Evolutionary conservation across 1,284 basidiomycete genomes (phyloP), one percentile per base, ranked within the genome.

Genomic region (Cutaneotrichosporon sp.): DNA sequence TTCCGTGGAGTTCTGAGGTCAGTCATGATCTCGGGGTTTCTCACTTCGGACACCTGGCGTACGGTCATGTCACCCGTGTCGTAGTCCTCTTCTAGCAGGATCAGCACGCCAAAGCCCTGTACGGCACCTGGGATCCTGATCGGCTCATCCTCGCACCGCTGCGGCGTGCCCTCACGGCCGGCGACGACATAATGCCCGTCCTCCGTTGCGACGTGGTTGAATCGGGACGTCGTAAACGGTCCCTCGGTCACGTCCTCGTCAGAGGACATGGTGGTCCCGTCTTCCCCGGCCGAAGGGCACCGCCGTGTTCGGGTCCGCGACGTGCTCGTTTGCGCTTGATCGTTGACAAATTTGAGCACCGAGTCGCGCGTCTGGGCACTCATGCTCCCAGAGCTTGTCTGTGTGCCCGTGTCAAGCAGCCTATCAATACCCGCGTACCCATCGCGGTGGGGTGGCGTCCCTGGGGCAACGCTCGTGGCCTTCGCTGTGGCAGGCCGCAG

Each of bases 51-150:
- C 0, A 90, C 89, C 72, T 93, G 92, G 11, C 88, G 85, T 18
- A 94, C 89, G 2, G 85, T 70, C 34, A 92, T 79, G 9, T 83
- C 82, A 10, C 84, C 87, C 3, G 81, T 81, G 2, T 89, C 86
- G 13, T 84, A 81, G 34, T 86, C 81, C 72, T 91, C 87, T 66
- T 90, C 87, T 1, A 93, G 81, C 0, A 87, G 90, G 57, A 95
- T 85, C 18, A 94, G 83, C 0, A 93, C 89, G 10, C 91, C 92
- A 73, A 90, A 96, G 0, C 88, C 88, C 80, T 96, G 92, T 0
- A 94, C 86, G 0, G 91, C 89, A 2, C 91, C 91, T 4, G 91
- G 92, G 0, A 89, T 88, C 11, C 88, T 87, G 59, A 96, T 94
- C 0, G 91, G 91, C 87, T 94, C 91, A 71, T 94, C 91, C 76